These are phyloP conservation scores for Przewalskia tangutica DNA, from an alignment of 257 asterid species.

Conservation along the genomic window DNA sequence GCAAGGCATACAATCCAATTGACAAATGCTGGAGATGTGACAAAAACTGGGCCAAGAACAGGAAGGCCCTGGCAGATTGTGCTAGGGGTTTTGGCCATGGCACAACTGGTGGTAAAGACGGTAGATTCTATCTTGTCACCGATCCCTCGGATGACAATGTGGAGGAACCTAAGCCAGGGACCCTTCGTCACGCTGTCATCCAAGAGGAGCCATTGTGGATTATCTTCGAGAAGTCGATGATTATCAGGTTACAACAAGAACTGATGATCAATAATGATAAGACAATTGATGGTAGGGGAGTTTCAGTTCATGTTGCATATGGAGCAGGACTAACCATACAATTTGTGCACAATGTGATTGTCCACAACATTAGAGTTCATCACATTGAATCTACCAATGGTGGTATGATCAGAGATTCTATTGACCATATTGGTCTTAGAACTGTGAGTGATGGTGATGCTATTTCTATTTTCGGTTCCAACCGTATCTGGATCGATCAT, in stretches of 20 bases:
- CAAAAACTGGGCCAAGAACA: conserved; percentile 44
- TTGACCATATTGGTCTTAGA: conserved; percentile 47
- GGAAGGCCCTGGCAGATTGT: conserved; percentile 50
- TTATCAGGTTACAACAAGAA: conserved; percentile 28
- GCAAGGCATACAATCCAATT: conserved; percentile 58
- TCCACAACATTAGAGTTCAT: conserved; percentile 58
- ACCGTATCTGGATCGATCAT: conserved; percentile 70
- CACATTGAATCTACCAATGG: conserved; percentile 35
- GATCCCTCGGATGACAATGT: conserved; percentile 30
- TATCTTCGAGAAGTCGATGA: conserved; percentile 28
- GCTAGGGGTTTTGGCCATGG: conserved; percentile 47
- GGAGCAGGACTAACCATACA: conserved; percentile 76
- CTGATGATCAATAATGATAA: conserved; percentile 44
- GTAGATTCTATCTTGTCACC: conserved; percentile 33
- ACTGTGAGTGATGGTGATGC: conserved; percentile 75
- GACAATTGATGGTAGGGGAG: conserved; percentile 76
- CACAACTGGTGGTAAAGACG: conserved; percentile 45
- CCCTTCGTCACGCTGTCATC: conserved; percentile 46
- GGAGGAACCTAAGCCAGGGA: conserved; percentile 36
- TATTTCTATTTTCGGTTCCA: conserved; percentile 43
- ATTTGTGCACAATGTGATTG: conserved; percentile 49
- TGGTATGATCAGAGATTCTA: conserved; percentile 55
- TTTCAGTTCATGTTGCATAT: conserved; percentile 46
- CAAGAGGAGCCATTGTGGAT: conserved; percentile 55
- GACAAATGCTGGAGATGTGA: conserved; percentile 69